Base-by-base conservation (phyloP, 2,329 filamentous ascomycete species). In the Tolypocladium capitatum region DNA sequence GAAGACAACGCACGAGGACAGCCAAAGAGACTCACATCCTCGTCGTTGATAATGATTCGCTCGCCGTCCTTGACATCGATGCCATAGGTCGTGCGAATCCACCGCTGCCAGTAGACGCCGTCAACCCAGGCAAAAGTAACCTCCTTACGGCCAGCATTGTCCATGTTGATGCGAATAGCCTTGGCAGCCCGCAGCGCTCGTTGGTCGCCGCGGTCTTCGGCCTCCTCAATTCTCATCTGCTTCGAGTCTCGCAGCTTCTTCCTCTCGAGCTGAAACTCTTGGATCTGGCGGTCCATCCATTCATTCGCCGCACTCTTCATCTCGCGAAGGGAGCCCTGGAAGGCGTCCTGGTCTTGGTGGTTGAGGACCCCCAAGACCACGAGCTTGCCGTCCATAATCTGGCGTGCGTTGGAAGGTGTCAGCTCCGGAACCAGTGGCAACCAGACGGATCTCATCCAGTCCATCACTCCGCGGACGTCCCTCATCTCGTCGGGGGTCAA, bases 51-150 rank as follows among this genome's bases (percentile, higher is more conserved):
- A 50, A 98, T 84, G 48, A 98, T 86, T 52, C 87, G 81, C 65
- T 97, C 92, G 43, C 91, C 90, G 52, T 92, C 82, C 60, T 78
- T 82, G 51, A 92, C 82, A 57, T 94, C 86, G 55, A 97, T 84
- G 47, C 91, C 91, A 60, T 94, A 98, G 0, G 91, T 96, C n/a
- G 84, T 90, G 55, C 84, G 78, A 54, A 98, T 80, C 92, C 92
- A 98, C 52, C 91, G 80, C 66, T 97, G 90, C 92, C 92, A 98
- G 66, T 97, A 97, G 8, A 87, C 79, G 45, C 90, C 89, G 62
- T 98, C 92, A 13, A 97, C 88, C 92, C 92, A 98, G 13, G 92
- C 92, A 66, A 98, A 98, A 9, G 81, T 80, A 38, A 97, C 89
- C 62, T 94, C 86, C 64, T 91, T 94, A 56, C 84, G 83, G 60